phyloP scores from a whole-genome alignment of 352 stramenopile genomes.

The Phytophthora nicotianae region DNA sequence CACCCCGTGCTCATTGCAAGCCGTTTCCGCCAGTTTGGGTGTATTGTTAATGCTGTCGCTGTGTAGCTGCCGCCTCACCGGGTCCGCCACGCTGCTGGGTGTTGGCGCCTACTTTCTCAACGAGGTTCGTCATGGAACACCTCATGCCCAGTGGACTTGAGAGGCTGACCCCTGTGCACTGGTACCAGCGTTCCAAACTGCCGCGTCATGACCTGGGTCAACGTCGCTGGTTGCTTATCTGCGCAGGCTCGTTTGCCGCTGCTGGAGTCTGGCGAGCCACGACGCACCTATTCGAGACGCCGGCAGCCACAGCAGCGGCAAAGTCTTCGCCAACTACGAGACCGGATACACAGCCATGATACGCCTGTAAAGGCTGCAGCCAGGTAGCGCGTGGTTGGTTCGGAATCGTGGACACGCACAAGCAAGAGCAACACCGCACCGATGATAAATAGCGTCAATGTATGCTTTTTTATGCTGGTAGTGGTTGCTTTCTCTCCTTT shows the following conservation, averaged over 20 bases:
- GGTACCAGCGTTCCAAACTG: constrained; percentile 46
- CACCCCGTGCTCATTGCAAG: not conserved
- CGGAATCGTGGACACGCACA: not conserved
- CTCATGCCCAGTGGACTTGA: not conserved
- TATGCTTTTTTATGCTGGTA: constrained; percentile 36
- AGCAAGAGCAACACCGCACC: constrained; percentile 1
- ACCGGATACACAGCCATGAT: constrained; percentile 4
- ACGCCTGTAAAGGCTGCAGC: constrained; percentile 18
- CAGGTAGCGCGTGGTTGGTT: constrained; percentile 16
- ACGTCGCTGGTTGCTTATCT: constrained; percentile 63
- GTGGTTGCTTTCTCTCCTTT: constrained; percentile 25
- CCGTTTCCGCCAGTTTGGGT: not conserved
- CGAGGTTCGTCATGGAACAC: constrained; percentile 40
- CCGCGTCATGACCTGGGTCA: constrained; percentile 46
- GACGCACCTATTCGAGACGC: constrained; percentile 43
- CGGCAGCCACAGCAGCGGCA: not conserved
- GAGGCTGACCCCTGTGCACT: not conserved
- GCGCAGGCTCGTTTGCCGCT: constrained; percentile 49
- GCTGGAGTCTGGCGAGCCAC: constrained; percentile 60
- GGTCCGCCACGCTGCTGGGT: constrained; percentile 54
- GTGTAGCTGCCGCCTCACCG: constrained; percentile 60
- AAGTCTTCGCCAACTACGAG: not conserved
- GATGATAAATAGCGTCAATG: constrained; percentile 51
- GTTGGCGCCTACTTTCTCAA: constrained; percentile 64
- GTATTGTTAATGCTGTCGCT: not conserved